These are phyloP conservation scores for Aspergillus biplanus DNA, from an alignment of 495 filamentous ascomycete genomes.

Conservation along the genomic window DNA sequence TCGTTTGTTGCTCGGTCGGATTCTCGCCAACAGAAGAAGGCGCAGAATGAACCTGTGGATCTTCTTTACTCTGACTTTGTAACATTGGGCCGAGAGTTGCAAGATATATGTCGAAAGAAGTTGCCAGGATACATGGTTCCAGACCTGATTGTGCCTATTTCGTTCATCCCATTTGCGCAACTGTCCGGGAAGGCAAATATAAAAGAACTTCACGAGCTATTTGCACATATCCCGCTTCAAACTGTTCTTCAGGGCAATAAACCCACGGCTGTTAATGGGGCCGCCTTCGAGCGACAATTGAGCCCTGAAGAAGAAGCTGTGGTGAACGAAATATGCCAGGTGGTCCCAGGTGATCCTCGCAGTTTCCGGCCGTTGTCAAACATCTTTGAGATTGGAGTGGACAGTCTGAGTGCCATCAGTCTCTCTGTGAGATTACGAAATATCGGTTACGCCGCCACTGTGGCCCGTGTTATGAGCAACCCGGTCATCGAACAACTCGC, in stretches of 20 bases:
- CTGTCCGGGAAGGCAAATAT: constrained; percentile 55
- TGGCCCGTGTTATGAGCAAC: constrained; percentile 67
- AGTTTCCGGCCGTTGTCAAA: constrained; percentile 57
- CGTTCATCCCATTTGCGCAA: constrained; percentile 42
- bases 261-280: neutral
- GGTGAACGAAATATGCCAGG: constrained; percentile 28
- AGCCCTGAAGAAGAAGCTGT: constrained; percentile 29
- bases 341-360: constrained; percentile 34
- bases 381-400: constrained; percentile 40
- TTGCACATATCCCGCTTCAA: constrained; percentile 25
- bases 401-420: constrained; percentile 50
- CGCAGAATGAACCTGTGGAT: constrained; percentile 9
- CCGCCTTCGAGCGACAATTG: constrained; percentile 12
- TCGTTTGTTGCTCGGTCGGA: constrained; percentile 36
- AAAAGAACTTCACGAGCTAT: constrained; percentile 44
- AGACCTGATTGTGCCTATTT: constrained; percentile 50
- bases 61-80: constrained; percentile 31
- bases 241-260: constrained; percentile 30
- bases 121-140: constrained; percentile 61
- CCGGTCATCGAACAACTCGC: constrained; percentile 63
- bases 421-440: constrained; percentile 66
- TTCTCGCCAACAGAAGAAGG: constrained; percentile 13
- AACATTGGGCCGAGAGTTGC: constrained; percentile 33
- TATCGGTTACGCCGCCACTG: constrained; percentile 57
- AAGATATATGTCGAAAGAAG: constrained; percentile 40